Evolutionary conservation across 495 filamentous ascomycete genomes (phyloP).

Genomic region (Bombardia bombarda): DNA sequence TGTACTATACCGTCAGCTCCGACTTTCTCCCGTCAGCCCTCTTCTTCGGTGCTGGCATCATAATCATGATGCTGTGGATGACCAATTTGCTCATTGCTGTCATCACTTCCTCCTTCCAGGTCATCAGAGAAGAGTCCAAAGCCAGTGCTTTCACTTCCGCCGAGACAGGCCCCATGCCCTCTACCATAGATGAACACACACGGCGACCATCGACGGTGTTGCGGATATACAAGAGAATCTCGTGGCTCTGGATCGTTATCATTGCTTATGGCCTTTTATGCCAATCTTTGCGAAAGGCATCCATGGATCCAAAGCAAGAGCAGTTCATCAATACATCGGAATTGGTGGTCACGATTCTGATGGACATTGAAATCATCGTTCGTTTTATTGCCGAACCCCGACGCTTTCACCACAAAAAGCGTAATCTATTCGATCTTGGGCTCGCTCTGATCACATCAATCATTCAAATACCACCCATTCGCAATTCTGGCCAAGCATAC

Average conservation of each 20-base stretch:
- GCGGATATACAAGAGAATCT: slow-evolving; percentile 60
- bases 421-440: slow-evolving; percentile 71
- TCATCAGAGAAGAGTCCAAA: slow-evolving; percentile 94
- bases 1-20: slow-evolving; percentile 86
- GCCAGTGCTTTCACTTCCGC: slow-evolving; percentile 85
- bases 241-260: slow-evolving; percentile 70
- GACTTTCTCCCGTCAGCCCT: slow-evolving; percentile 81
- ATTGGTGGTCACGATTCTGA: slow-evolving; percentile 65
- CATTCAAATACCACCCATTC: slow-evolving; percentile 81
- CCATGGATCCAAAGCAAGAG: slow-evolving; percentile 52
- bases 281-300: slow-evolving; percentile 66
- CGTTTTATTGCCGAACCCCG: slow-evolving; percentile 75
- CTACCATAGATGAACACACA: slow-evolving; percentile 37
- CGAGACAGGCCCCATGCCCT: slow-evolving; percentile 38
- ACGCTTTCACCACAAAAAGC: slow-evolving; percentile 59
- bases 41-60: slow-evolving; percentile 78
- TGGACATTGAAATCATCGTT: slow-evolving; percentile 75
- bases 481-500: slow-evolving; percentile 66
- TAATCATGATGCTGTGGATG: slow-evolving; percentile 94
- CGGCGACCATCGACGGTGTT: slow-evolving; percentile 52
- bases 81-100: slow-evolving; percentile 96
- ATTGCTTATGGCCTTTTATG: slow-evolving; percentile 70
- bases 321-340: slow-evolving; percentile 56
- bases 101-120: slow-evolving; percentile 96
- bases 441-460: slow-evolving; percentile 74